Conservation (phyloP, 2,329 filamentous ascomycete species). For the Chaetomiaceae sp. region DNA sequence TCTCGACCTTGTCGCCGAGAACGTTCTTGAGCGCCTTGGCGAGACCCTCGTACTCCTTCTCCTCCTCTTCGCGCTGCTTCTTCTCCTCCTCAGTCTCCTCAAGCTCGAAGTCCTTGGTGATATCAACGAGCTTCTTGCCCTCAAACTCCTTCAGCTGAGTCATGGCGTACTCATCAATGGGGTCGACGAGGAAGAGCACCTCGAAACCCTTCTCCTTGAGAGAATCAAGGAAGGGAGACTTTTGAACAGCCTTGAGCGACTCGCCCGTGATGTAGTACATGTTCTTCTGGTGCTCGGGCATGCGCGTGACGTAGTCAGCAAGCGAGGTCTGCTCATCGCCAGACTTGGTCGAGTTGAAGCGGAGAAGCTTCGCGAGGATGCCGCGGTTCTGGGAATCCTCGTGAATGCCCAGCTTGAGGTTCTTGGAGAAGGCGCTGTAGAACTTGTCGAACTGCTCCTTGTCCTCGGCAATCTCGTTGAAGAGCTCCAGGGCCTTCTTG, state of each 20-base stretch:
- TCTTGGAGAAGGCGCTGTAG: constrained; percentile 99
- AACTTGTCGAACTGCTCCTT: constrained; percentile 99
- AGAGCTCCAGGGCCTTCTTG: constrained; percentile 99
- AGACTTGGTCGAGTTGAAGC: constrained; percentile 98
- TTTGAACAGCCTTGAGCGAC: constrained; percentile 94
- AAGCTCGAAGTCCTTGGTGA: constrained; percentile 99
- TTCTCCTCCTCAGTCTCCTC: constrained; percentile 99
- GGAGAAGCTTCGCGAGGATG: constrained; percentile 91
- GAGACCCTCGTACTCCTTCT: constrained; percentile 95
- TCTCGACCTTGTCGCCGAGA: constrained; percentile 98
- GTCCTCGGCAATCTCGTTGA: constrained; percentile 98
- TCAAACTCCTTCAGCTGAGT: constrained; percentile 99
- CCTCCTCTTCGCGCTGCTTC: constrained; percentile 86
- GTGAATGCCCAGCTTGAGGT: constrained; percentile 99
- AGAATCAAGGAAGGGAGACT: constrained; percentile 97
- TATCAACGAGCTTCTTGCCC: constrained; percentile 99
- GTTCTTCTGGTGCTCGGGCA: constrained; percentile 99
- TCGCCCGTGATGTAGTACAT: constrained; percentile 99
- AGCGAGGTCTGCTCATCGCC: constrained; percentile 93
- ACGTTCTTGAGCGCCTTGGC: constrained; percentile 99
- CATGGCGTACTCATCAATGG: constrained; percentile 99
- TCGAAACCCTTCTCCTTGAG: constrained; percentile 99
- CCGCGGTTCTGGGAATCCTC: constrained; percentile 97
- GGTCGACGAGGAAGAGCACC: constrained; percentile 98
- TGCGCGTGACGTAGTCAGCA: constrained; percentile 95